A percentile compares a stretch with the other conserved stretches of the same genome.
Conservation (phyloP, 2,329 filamentous ascomycete species). For the Calonectria ilicicola region DNA sequence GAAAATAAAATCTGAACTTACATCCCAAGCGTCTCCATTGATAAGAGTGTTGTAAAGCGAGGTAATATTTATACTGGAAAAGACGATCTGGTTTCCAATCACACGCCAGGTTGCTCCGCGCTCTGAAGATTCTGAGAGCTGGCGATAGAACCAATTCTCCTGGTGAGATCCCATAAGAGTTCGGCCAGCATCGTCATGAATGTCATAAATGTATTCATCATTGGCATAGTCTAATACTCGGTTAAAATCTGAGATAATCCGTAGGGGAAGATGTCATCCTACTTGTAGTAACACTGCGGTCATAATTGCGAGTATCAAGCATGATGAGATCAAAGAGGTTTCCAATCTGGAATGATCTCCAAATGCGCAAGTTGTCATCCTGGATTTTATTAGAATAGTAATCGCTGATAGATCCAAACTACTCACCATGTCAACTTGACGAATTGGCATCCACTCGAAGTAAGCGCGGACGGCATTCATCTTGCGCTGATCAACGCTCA, state of each 20-base stretch:
- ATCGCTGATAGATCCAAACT: constrained; percentile 22
- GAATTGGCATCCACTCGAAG: constrained; percentile 68
- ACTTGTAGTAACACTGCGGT: background rate
- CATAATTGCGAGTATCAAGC: background rate
- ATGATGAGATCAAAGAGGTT: background rate
- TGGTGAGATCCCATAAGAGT: constrained; percentile 79
- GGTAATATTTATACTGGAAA: background rate
- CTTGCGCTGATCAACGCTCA: constrained; percentile 80
- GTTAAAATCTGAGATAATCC: background rate
- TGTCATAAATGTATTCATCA: constrained; percentile 41
- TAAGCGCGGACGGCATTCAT: constrained; percentile 79
- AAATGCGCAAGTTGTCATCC: background rate
- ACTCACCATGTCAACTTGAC: constrained; percentile 66
- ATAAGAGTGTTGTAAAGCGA: background rate
- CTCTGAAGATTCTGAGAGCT: constrained; percentile 66
- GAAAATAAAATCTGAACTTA: background rate
- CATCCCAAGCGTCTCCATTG: background rate
- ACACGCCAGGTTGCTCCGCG: constrained; percentile 79
- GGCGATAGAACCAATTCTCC: constrained; percentile 79
- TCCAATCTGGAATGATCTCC: constrained; percentile 1
- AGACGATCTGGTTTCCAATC: constrained; percentile 64
- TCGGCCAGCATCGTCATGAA: constrained; percentile 75
- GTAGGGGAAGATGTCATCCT: background rate
- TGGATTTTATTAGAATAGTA: background rate
- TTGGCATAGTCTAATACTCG: background rate